phyloP scores from a whole-genome alignment of 495 filamentous ascomycete genomes.

The Chaetomium fimeti region DNA sequence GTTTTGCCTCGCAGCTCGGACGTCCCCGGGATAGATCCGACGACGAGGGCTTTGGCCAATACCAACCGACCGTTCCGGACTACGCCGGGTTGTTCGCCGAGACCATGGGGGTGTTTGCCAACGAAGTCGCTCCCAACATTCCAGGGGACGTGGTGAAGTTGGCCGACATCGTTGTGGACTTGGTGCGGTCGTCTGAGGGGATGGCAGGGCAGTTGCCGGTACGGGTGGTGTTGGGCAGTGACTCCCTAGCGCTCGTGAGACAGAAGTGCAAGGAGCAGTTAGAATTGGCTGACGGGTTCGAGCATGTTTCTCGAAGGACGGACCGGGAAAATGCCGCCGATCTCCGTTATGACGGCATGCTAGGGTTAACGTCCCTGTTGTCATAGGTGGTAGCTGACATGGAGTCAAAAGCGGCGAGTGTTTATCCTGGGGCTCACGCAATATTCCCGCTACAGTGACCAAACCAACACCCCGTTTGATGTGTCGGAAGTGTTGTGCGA shows the following conservation, averaged over 20 bases:
- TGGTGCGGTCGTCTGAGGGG: neutral
- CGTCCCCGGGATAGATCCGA: neutral
- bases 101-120: neutral
- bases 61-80: neutral
- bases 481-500: no score
- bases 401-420: neutral
- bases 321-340: neutral
- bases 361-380: neutral
- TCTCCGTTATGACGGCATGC: neutral
- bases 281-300: neutral
- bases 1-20: neutral
- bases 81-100: neutral
- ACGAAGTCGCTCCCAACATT: neutral
- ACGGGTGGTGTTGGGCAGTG: neutral
- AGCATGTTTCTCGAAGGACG: neutral
- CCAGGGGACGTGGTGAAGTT: neutral
- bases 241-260: neutral
- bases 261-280: constrained; percentile 1
- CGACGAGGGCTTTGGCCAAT: neutral
- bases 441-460: no score
- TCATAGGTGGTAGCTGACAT: neutral
- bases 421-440: no score
- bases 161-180: neutral
- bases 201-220: constrained; percentile 5
- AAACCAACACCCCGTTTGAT: no score